A percentile compares a stretch with the other conserved stretches of the same genome.
These are phyloP conservation scores for Pholiota conissans DNA, from an alignment of 768 basidiomycete species.

Conservation along the genomic window DNA sequence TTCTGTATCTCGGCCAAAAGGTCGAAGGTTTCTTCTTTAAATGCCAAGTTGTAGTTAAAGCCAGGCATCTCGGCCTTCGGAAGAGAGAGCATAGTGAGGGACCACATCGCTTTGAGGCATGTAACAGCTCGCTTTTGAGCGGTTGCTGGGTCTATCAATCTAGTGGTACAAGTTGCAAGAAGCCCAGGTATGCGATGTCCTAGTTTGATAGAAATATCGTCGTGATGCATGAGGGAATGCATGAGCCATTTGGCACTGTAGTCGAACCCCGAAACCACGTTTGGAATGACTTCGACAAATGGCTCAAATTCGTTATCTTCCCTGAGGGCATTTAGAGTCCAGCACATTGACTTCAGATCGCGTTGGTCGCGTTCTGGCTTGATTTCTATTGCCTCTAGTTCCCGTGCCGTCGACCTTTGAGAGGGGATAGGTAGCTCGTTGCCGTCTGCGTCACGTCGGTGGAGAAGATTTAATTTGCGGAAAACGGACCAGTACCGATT, in stretches of 20 bases:
- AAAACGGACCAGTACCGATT: conserved; percentile 29
- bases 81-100: conserved; percentile 40
- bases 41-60: conserved; percentile 23
- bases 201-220: conserved; percentile 29
- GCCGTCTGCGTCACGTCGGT: conserved; percentile 23
- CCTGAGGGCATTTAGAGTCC: conserved; percentile 36
- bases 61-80: conserved; percentile 19
- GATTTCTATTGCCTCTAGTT: conserved; percentile 33
- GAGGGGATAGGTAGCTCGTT: conserved; percentile 11
- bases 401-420: conserved; percentile 31
- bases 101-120: conserved; percentile 40
- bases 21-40: conserved; percentile 34
- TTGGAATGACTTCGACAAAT: conserved; percentile 36
- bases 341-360: conserved; percentile 38
- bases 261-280: conserved; percentile 34
- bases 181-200: conserved; percentile 36
- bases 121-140: conserved; percentile 32
- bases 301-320: conserved; percentile 35
- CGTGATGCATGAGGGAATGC: conserved; percentile 29
- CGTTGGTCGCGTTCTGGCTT: conserved; percentile 35
- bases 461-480: conserved; percentile 23
- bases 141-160: conserved; percentile 20
- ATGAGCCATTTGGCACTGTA: conserved; percentile 40
- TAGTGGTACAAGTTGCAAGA: conserved; percentile 28
- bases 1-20: conserved; percentile 22